These are phyloP conservation scores for Lycium barbarum DNA, from an alignment of 257 asterid genomes.

Conservation along the genomic window DNA sequence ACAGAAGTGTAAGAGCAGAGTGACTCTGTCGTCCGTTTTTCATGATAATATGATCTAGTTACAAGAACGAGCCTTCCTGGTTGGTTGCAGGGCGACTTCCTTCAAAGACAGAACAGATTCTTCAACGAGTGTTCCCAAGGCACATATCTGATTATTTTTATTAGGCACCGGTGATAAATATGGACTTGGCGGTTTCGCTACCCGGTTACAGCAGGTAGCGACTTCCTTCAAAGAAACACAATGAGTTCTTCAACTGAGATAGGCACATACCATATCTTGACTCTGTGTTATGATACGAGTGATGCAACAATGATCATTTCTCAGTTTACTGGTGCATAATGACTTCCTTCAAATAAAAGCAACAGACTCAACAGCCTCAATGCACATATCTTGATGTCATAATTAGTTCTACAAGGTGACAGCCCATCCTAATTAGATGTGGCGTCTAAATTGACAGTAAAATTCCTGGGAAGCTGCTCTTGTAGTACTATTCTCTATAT, in stretches of 20 bases:
- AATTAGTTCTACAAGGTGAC: slow-evolving; percentile 38
- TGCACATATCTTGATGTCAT: slow-evolving; percentile 52
- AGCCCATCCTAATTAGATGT: slow-evolving; percentile 54
- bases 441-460: slow-evolving; percentile 28
- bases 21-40: neutral
- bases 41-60: neutral
- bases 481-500: neutral
- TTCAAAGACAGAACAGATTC: neutral
- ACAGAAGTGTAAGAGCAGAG: neutral
- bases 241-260: neutral
- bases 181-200: no score
- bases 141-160: no score
- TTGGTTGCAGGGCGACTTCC: neutral
- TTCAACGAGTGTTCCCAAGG: neutral
- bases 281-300: neutral
- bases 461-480: slow-evolving; percentile 4
- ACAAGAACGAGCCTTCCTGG: neutral
- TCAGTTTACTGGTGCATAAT: neutral
- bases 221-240: no score
- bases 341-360: slow-evolving; percentile 19
- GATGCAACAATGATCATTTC: neutral
- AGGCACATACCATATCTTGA: neutral
- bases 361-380: slow-evolving; percentile 39
- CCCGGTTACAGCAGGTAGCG: neutral
- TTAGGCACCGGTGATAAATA: neutral